Evolutionary conservation across 1,139 yeast species (phyloP).

Genomic region (Pneumocystis jirovecii): DNA sequence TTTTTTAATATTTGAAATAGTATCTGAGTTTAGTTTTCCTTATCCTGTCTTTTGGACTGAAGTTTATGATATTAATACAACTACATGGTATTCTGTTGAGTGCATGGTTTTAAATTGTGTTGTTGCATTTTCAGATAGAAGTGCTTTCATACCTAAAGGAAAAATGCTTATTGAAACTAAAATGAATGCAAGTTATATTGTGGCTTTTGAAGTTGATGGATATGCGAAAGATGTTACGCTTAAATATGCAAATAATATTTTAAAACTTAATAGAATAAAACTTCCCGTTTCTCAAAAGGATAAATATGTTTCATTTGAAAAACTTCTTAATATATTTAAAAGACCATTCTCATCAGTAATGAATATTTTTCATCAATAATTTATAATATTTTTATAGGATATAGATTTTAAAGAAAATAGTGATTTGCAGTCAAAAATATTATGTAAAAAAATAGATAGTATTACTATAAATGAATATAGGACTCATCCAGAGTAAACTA

Average conservation of each 20-base stretch:
- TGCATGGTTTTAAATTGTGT: conserved; percentile 41
- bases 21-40: conserved; percentile 18
- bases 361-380: background rate
- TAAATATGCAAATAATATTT: conserved; percentile 42
- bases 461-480: conserved; percentile 59
- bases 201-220: conserved; percentile 57
- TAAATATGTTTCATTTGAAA: background rate
- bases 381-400: background rate
- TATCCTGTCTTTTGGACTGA: conserved; percentile 87
- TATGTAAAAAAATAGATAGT: conserved; percentile 75
- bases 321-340: background rate
- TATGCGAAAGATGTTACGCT: conserved; percentile 71
- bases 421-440: conserved; percentile 52
- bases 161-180: background rate
- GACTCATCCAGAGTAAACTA: conserved; percentile 62
- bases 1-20: background rate
- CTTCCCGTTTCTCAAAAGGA: background rate
- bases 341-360: background rate
- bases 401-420: conserved; percentile 56
- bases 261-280: background rate
- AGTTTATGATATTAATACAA: conserved; percentile 65
- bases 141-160: conserved; percentile 1
- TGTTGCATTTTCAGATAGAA: background rate
- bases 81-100: conserved; percentile 75
- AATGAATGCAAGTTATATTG: conserved; percentile 8